Base-by-base conservation (phyloP, 2,329 filamentous ascomycete species). In the Penicillium sp. region DNA sequence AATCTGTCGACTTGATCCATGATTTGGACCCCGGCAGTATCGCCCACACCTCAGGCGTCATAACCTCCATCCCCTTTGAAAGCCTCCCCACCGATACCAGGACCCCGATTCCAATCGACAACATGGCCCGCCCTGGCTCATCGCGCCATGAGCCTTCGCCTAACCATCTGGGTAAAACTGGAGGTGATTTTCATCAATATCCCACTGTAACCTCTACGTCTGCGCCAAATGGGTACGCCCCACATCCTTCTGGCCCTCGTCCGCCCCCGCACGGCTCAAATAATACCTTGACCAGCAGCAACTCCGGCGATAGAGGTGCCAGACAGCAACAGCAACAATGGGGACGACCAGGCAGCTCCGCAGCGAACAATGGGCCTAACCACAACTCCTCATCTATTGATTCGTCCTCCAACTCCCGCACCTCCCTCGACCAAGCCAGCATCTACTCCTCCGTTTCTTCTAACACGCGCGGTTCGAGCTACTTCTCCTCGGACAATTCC, bases 51-150 rank as follows among this genome's bases (percentile, higher is more conserved):
- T 88, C 91, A 35, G 92, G 91, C 58, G 86, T 93, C 58, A 91
- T 96, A 70, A 91, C 91, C 35, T 89, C 90, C 29, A 93, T 97
- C 63, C 91, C 93, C 33, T 96, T 96, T 79, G 90, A 96, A 66
- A 86, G 80, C 68, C 81, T 88, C 31, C 73, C 82, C 50, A 73
- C 83, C 54, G 89, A 90, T 72, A 83, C 83, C 49, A 86, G 85
- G 70, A 88, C 87, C 25, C 89, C 91, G 6, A 83, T 91, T 58
- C 78, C 88, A 39, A 81, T 90, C 69, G 89, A 96, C 45, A 90
- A 89, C 70, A 79, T 91, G 43, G 87, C 89, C 49, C 85, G 85
- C 70, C 77, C 82, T 57, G 87, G 90, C 23, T 70, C 75, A 27
- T 76, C 81, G 55, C 83, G 86, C 65, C 86, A 86, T 71, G 89